Evolutionary conservation across 2,329 filamentous ascomycete genomes (phyloP).

Genomic region (Hypoxylon sp.): DNA sequence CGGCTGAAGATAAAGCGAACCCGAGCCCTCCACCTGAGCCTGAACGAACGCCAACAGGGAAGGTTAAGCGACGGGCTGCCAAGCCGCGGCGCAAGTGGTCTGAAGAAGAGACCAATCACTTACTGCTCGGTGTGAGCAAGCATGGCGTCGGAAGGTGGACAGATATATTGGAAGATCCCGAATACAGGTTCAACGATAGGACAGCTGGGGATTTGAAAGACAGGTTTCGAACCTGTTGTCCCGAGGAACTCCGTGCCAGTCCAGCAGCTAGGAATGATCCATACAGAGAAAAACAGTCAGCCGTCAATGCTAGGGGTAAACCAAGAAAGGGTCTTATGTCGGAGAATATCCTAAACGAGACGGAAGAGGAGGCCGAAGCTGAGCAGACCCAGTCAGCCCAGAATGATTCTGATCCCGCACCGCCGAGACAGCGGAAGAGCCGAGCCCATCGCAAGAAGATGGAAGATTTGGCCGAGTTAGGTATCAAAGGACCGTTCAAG

Average conservation of each 20-base stretch:
- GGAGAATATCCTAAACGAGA: conserved; percentile 70
- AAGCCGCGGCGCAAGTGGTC: conserved; percentile 75
- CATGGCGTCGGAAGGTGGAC: conserved; percentile 78
- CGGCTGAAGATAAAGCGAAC: conserved; percentile 48
- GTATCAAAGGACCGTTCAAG: conserved; percentile 74
- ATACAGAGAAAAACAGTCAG: conserved; percentile 45
- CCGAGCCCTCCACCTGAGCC: conserved; percentile 52
- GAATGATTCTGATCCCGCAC: conserved; percentile 56
- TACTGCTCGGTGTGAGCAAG: conserved; percentile 72
- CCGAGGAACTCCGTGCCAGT: conserved; percentile 69
- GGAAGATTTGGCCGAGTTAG: conserved; percentile 69
- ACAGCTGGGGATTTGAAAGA: conserved; percentile 76
- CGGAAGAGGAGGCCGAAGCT: conserved; percentile 57
- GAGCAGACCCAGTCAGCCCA: conserved; percentile 49
- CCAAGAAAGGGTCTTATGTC: conserved; percentile 66
- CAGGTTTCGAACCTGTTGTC: conserved; percentile 76
- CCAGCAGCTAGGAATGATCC: conserved; percentile 53
- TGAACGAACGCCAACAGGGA: conserved; percentile 56
- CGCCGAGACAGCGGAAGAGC: conserved; percentile 63
- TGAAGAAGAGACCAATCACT: conserved; percentile 74
- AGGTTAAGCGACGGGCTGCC: conserved; percentile 67
- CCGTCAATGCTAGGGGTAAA: conserved; percentile 54
- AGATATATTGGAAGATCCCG: conserved; percentile 72
- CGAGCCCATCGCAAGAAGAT: conserved; percentile 70
- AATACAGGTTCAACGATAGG: conserved; percentile 73